Percentiles rank a stretch among this genome's conserved stretches.
Conservation (phyloP, 495 filamentous ascomycete genomes). For the Penicillium nucicola region DNA sequence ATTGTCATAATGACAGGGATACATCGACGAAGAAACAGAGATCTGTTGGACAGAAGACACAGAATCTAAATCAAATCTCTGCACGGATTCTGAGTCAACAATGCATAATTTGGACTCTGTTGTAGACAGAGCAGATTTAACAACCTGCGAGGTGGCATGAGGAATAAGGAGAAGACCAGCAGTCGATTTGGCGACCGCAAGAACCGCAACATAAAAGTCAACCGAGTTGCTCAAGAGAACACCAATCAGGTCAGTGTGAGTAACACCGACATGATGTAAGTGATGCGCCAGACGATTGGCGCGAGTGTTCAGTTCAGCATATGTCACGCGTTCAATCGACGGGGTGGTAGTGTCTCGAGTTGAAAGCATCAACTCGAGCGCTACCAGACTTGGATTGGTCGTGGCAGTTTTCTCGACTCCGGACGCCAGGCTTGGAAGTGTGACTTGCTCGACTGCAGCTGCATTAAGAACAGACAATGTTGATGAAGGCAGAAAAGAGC, state of each 20-base stretch:
- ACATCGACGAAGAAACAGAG: constrained; percentile 29
- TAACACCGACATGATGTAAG: constrained; percentile 44
- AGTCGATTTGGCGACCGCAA: constrained; percentile 69
- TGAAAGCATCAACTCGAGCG: constrained; percentile 56
- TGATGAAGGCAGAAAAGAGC: constrained; percentile 25
- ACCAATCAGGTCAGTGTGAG: constrained; percentile 54
- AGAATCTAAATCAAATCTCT: not conserved
- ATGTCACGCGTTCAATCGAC: constrained; percentile 49
- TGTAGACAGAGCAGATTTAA: constrained; percentile 52
- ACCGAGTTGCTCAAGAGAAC: constrained; percentile 70
- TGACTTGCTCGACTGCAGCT: constrained; percentile 6
- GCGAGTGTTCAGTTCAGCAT: constrained; percentile 54
- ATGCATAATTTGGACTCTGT: constrained; percentile 49
- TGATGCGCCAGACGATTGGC: constrained; percentile 64
- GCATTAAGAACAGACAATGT: constrained; percentile 57
- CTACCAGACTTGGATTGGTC: constrained; percentile 47
- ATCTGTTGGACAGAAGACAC: constrained; percentile 22
- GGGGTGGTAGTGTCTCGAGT: constrained; percentile 24
- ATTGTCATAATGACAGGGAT: constrained; percentile 27
- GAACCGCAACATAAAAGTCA: constrained; percentile 63
- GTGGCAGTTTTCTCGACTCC: constrained; percentile 52
- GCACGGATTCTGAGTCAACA: constrained; percentile 21
- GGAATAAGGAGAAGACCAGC: constrained; percentile 70
- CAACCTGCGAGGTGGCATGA: constrained; percentile 54
- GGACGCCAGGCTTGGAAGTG: constrained; percentile 36